Evolutionary conservation across 2,329 filamentous ascomycete genomes (phyloP), one percentile per base, ranked within the genome.

Genomic region (Fonsecaea erecta): DNA sequence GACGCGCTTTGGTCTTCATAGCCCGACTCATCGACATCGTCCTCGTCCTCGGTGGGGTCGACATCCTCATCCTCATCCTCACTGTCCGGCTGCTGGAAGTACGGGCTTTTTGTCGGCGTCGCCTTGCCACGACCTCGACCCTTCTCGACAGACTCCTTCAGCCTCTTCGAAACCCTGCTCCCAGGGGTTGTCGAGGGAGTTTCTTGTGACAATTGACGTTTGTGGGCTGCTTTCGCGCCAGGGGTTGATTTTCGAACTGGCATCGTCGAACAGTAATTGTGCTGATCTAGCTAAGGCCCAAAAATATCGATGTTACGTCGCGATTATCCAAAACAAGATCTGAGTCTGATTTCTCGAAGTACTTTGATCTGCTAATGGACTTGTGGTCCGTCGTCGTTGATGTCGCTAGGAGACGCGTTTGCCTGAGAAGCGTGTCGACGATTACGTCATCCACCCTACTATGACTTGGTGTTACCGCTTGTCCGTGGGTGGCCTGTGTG

Each of bases 101-200:
- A 84, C 71, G 80, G 82, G 75, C 82, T 84, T 72, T 80, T 83
- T 65, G 77, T 82, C 5, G 80, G 73, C 11, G 81, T 83, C 12
- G 76, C 52, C 16, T 66, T 68, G 59, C 16, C 26, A 34, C 24
- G 18, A 30, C 63, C 28, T 21, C 6, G 40, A 21, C 46, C 18
- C 21, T 64, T 66, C 7, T 34, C 57, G 21, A 62, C 63, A n/a
- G 68, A 68, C 24, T 65, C 63, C 57, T 63, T 71, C 54, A 69
- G 32, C 43, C 70, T 57, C 46, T 71, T 72, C 6, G 70, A 72
- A 16, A 53, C 60, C 30, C 69, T 57, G 40, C 65, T 68, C 3
- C 64, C 61, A n/a, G 71, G 67, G 4, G 67, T 69, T 30, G 35
- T 26, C 14, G 46, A 63, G 32, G 52, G 43, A 2, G 65, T 16